These are phyloP conservation scores for Scedosporium aurantiacum DNA, from an alignment of 2,329 filamentous ascomycete species.

Conservation along the genomic window DNA sequence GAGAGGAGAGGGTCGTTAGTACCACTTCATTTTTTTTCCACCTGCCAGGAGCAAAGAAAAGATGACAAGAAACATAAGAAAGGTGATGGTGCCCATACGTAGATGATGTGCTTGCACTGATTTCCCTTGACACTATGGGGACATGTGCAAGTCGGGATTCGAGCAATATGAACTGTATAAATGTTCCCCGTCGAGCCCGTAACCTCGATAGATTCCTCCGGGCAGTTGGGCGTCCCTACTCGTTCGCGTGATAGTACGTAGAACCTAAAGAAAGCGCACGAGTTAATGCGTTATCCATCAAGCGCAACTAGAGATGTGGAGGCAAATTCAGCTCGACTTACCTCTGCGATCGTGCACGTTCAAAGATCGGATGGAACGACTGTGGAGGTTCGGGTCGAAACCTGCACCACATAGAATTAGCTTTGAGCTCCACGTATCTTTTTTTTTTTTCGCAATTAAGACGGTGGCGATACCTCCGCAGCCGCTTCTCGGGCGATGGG, in stretches of 20 bases:
- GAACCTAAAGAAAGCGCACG: background rate
- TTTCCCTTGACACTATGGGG: constrained; percentile 41
- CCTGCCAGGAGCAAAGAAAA: no score
- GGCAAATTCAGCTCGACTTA: constrained; percentile 28
- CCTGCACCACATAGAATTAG: constrained; percentile 9
- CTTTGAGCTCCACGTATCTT: background rate
- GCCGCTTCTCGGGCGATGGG: background rate
- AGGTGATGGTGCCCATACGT: constrained; percentile 24
- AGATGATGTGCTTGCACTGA: constrained; percentile 57
- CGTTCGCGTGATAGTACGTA: constrained; percentile 19
- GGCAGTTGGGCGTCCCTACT: constrained; percentile 23
- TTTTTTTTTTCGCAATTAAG: background rate
- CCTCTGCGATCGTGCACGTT: constrained; percentile 28
- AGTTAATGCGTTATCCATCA: background rate
- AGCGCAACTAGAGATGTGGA: constrained; percentile 12
- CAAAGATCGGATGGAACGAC: constrained; percentile 24
- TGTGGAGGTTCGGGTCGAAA: constrained; percentile 23
- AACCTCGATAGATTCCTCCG: constrained; percentile 44
- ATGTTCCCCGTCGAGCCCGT: constrained; percentile 56
- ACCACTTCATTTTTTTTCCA: rapidly evolving
- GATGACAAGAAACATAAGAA: background rate
- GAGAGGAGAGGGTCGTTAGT: background rate
- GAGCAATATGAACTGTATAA: constrained; percentile 44
- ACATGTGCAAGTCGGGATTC: constrained; percentile 43
- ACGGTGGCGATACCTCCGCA: background rate